Evolutionary conservation across 176 grass and related monocot species (phyloP).

Genomic region (Stipa capillata): DNA sequence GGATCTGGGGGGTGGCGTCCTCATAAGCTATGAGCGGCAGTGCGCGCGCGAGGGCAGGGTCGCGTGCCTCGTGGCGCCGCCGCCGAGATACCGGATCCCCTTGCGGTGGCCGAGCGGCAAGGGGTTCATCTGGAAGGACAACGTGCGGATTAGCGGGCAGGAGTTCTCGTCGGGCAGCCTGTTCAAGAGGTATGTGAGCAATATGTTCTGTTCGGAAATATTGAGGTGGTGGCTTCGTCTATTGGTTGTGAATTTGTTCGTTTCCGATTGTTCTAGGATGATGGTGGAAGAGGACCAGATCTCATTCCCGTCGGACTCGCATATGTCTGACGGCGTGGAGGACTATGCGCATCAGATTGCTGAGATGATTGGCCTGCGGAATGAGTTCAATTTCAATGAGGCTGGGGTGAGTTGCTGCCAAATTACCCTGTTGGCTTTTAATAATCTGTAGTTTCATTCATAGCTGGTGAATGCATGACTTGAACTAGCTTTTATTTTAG

Average conservation of each 20-base stretch:
- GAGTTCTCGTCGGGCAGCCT: constrained; percentile 93
- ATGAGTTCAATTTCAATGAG: constrained; percentile 87
- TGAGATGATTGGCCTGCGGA: constrained; percentile 86
- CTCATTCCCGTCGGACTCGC: constrained; percentile 67
- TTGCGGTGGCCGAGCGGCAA: constrained; percentile 78
- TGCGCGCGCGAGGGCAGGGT: constrained; percentile 38
- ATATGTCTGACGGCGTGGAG: constrained; percentile 81
- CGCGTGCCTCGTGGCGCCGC: constrained; percentile 58
- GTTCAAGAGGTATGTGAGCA: constrained; percentile 58
- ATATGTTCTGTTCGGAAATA: neutral
- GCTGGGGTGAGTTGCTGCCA: constrained; percentile 52
- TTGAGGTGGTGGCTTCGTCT: neutral
- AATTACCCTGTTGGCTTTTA: neutral
- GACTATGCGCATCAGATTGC: constrained; percentile 91
- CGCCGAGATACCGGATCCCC: constrained; percentile 64
- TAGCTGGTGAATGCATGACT: neutral
- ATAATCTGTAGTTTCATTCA: neutral
- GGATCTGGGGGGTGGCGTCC: constrained; percentile 35
- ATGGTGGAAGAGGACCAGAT: constrained; percentile 98
- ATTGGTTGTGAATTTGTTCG: constrained; percentile 7
- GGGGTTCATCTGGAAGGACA: constrained; percentile 91
- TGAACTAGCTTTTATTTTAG: too few relatives aligned
- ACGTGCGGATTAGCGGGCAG: constrained; percentile 79
- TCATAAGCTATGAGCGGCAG: constrained; percentile 57
- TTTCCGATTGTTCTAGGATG: constrained; percentile 56